Base-by-base conservation (phyloP, 2,329 filamentous ascomycete species). In the Talaromyces sp. region DNA sequence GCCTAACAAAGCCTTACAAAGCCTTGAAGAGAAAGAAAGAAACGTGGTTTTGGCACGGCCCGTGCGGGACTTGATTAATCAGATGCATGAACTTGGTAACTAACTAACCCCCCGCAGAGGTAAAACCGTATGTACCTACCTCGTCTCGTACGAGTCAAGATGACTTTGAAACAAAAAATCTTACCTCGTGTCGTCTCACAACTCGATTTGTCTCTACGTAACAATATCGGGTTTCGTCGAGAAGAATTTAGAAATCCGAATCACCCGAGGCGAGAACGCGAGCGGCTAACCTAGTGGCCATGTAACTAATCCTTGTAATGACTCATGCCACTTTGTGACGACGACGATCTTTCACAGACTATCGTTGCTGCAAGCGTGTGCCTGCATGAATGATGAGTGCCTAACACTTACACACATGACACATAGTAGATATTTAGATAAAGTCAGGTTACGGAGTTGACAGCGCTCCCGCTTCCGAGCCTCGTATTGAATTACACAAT, bases 21-120 rank as follows among this genome's bases (percentile, higher is more conserved):
- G n/a, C 2, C 52, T 39, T n/a, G 41, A 22, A 48, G 33, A 22
- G 33, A 24, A 48, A 27, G 27, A 31, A 8, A n/a, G 35, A 60
- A 60, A 43, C 57, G 52, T 56, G 52, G 31, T 39, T 56, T 37
- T 56, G n/a, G 50, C n/a, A 56, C n/a, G 33, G 31, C 33, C 52
- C 19, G 52, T 56, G 52, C 52, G 33, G 33, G 24, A 56, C 19
- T 9, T 37, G 52, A 56, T 39, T n/a, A 56, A 39, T 54, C 31
- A 19, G 31, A 22, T 35, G 50, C 31, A 35, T 56, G 52, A 24
- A 39, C 33, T n/a, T 22, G n/a, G n/a, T 56, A 24, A 52, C 27
- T 22, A 31, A 31, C 3, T 7, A 27, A 27, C 27, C 27, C 27
- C 13, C 19, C n/a, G n/a, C 33, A 22, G 50, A 31, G 27, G 27